Evolutionary conservation across 768 basidiomycete species (phyloP).

Genomic region (Phlegmacium glaucopus): DNA sequence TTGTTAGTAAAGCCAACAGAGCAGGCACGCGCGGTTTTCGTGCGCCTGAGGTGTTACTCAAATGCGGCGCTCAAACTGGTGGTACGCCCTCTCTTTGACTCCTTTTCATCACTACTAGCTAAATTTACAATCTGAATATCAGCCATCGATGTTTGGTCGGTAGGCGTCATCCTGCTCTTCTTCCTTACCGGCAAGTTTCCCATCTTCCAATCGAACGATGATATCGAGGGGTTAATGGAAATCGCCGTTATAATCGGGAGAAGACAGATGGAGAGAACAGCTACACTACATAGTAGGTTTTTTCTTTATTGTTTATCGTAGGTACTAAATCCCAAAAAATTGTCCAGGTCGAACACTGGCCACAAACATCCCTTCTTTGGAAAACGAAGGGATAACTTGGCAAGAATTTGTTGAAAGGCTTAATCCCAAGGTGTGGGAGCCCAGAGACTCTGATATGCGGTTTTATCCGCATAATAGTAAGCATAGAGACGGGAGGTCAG

Average conservation of each 20-base stretch:
- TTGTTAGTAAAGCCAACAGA: constrained; percentile 87
- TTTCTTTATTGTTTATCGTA: neutral
- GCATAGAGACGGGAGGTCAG: constrained; percentile 21
- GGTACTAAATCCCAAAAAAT: neutral
- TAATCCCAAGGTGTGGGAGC: constrained; percentile 66
- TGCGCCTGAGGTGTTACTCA: constrained; percentile 93
- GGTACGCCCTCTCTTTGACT: constrained; percentile 46
- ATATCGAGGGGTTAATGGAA: constrained; percentile 95
- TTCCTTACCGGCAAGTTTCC: constrained; percentile 93
- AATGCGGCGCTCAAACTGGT: constrained; percentile 90
- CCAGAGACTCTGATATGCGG: constrained; percentile 44
- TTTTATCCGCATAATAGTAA: constrained; percentile 53
- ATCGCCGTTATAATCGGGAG: constrained; percentile 85
- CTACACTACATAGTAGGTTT: constrained; percentile 81
- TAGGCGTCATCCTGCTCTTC: constrained; percentile 88
- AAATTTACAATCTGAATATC: constrained; percentile 4
- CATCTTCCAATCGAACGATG: constrained; percentile 89
- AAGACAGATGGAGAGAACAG: constrained; percentile 78
- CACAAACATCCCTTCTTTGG: constrained; percentile 84
- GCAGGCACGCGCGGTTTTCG: constrained; percentile 97
- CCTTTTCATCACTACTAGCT: neutral
- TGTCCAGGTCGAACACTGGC: constrained; percentile 82
- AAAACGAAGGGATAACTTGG: constrained; percentile 66
- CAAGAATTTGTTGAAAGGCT: constrained; percentile 69
- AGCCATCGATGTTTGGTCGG: constrained; percentile 98